A percentile compares a stretch with the other conserved stretches of the same genome.
Evolutionary conservation across 768 basidiomycete genomes (phyloP).

Genomic region (Lyophyllum shimeji): DNA sequence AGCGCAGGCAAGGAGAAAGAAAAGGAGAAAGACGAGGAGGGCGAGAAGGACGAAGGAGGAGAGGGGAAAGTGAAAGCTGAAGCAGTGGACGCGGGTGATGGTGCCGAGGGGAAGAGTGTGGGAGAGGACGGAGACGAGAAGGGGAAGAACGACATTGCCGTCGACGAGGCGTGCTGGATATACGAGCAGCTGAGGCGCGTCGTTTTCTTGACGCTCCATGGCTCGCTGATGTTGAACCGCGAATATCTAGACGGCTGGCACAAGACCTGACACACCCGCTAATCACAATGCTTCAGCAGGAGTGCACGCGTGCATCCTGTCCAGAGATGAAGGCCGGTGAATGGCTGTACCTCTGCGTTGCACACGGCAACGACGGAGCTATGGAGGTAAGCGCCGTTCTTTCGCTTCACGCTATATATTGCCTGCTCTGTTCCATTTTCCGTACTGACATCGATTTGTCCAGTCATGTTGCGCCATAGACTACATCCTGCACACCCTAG

Average conservation of each 20-base stretch:
- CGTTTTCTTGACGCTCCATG: constrained; percentile 7
- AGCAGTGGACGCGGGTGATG: constrained; percentile 6
- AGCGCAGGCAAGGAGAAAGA: constrained; percentile 30
- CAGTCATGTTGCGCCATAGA: constrained; percentile 97
- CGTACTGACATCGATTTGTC: not conserved
- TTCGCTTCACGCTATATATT: not conserved
- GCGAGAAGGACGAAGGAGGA: constrained; percentile 28
- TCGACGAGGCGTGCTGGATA: constrained; percentile 85
- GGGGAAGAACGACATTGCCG: constrained; percentile 50
- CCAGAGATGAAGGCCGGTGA: constrained; percentile 99
- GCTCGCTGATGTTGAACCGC: not conserved
- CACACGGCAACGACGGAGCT: constrained; percentile 84
- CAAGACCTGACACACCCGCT: constrained; percentile 86
- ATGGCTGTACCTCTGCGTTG: constrained; percentile 96
- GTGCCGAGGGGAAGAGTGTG: not conserved
- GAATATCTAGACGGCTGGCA: constrained; percentile 67
- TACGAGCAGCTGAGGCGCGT: constrained; percentile 56
- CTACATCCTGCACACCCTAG: constrained; percentile 91
- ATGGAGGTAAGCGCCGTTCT: constrained; percentile 66
- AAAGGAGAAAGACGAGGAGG: constrained; percentile 29
- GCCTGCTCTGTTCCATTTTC: not conserved
- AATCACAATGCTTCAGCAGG: constrained; percentile 81
- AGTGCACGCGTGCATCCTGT: constrained; percentile 84
- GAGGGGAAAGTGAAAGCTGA: constrained; percentile 42
- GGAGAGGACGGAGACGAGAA: constrained; percentile 28